Conservation (phyloP, 2,329 filamentous ascomycete species). For the Calonectria ilicicola region DNA sequence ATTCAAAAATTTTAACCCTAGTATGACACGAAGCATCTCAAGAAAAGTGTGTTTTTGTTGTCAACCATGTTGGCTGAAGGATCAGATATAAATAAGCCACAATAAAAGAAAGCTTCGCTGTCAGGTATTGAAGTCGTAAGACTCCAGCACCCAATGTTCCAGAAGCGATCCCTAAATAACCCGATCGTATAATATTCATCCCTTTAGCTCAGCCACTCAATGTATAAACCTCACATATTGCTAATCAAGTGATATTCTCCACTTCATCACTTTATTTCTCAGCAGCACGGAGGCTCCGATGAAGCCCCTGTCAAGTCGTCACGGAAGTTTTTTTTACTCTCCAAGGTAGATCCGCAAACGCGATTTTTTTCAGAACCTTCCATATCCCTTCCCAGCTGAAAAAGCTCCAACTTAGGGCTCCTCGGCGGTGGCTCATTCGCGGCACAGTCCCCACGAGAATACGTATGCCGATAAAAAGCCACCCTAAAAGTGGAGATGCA, state of each 20-base stretch:
- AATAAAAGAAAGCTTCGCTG: background rate
- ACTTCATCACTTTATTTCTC: background rate
- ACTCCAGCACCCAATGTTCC: background rate
- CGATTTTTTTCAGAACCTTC: background rate
- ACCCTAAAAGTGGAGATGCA: slow-evolving; percentile 15
- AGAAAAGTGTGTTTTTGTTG: background rate
- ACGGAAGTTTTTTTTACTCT: background rate
- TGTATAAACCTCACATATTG: background rate
- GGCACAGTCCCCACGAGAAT: slow-evolving; percentile 5
- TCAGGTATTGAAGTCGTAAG: no score
- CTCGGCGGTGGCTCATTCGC: background rate
- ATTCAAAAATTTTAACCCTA: background rate
- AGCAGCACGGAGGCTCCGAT: background rate
- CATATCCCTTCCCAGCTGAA: slow-evolving; percentile 12
- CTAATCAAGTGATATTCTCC: background rate
- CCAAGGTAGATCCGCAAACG: background rate
- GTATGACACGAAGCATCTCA: background rate
- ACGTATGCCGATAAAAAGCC: slow-evolving; percentile 18
- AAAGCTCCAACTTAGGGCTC: background rate
- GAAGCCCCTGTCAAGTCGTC: background rate
- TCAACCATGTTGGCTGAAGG: background rate
- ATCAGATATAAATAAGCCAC: background rate
- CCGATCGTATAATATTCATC: background rate
- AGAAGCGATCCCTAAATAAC: background rate
- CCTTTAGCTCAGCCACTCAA: background rate